Base-by-base conservation (phyloP, 306 rosid genomes). In the Fragaria nilgerrensis region DNA sequence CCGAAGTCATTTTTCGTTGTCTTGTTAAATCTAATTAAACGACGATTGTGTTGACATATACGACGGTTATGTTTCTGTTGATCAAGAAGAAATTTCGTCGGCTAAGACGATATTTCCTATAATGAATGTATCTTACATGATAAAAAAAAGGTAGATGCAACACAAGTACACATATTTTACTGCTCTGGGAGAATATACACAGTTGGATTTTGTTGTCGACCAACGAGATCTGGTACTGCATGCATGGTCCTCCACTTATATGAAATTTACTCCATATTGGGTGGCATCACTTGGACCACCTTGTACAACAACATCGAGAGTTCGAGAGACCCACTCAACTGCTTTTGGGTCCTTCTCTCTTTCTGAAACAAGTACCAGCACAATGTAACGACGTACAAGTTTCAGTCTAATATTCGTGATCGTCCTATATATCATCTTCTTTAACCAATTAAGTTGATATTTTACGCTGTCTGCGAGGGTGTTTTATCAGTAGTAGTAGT, bases 211-310 rank as follows among this genome's bases (percentile, higher is more conserved):
- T 74, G 84, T 5, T 70, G 85, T 80, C 82, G 65, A 2, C 23
- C 32, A 62, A 74, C 59, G 58, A 80, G 71, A 85, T 77, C 17
- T 9, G 10, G 14, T 14, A 69, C 78, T 32, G 68, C 44, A 63
- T 39, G 50, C 44, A 63, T 39, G 50, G 89, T 82, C 82, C 78
- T 82, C 69, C 77, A 77, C 81, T 77, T 83, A 83, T 86, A 84
- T 86, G 87, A 80, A 80, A 80, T 80, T 74, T 78, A 80, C 80
- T 34, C 73, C 78, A 58, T 67, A 49, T n/a, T 23, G 50, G 75
- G 75, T 61, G 72, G 12, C 82, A 82, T 74, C 76, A 25, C 11
- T 50, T 80, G 87, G 84, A 82, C 87, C 87, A 76, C 83, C 47
- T 20, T 52, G 80, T 77, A 80, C 74, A 48, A 76, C 29, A 27